Base-by-base conservation (phyloP, 352 stramenopile species). In the Phytophthora quininea region DNA sequence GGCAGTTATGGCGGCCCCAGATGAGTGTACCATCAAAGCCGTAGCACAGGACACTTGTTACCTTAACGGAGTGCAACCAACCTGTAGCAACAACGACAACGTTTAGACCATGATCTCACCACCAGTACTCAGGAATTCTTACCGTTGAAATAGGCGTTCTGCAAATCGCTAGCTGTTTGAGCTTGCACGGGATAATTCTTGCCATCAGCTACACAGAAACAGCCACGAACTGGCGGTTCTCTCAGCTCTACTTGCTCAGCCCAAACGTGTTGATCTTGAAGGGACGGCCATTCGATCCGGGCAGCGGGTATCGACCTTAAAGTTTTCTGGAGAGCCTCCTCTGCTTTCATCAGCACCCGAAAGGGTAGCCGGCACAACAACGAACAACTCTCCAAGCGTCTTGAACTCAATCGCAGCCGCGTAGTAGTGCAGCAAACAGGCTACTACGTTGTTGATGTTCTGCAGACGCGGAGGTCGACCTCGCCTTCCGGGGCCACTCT, bases 371-470 rank as follows among this genome's bases (percentile, higher is more conserved):
- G 49, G 49, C 27, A 30, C 11, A 5, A 27, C 49, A n/a, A 29
- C 29, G 12, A 55, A 55, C 0, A 40, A 5, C 14, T 27, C 49
- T 30, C 49, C 29, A 9, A 55, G 15, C 14, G 49, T 43, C 12
- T 45, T 12, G 4, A 11, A 14, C 10, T 55, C 49, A 8, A 55
- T 14, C 7, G 49, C 49, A 10, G 49, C 30, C 7, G 49, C 14
- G 32, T 55, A 55, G 43, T 43, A 55, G 3, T 55, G 49, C 10
- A 42, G 32, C 4, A 55, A 8, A 30, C 30, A 45, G 10, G 48
- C 48, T 33, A 54, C 8, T 40, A 54, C 48, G 14, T 54, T 54
- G 29, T 54, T 54, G 7, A 40, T 43, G 10, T 35, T 55, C 8
- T 24, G 3, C 8, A 55, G 24, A 30, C 32, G 49, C 1, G 49